Base-by-base conservation (phyloP, 768 basidiomycete species). In the Leucosporidium creatinivorum region DNA sequence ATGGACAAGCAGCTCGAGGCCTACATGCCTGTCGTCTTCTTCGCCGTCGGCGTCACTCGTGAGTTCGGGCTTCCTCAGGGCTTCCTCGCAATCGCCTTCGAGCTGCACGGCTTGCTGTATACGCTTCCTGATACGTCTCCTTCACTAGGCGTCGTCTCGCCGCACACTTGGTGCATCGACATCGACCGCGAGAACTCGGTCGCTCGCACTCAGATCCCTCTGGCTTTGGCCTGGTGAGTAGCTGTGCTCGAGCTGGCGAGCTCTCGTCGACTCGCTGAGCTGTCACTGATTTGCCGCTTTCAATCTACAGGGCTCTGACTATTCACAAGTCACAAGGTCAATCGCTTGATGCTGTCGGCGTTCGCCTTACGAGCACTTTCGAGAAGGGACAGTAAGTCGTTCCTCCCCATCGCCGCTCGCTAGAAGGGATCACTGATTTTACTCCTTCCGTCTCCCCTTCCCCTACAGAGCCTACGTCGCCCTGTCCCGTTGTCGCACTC, bases 311-410 rank as follows among this genome's bases (percentile, higher is more conserved):
- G 39, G 39, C 39, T 44, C 39, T 23, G 3, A n/a, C 51, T 25
- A 15, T 96, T 70, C 94, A 97, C 78, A 98, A 97, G 77, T 89
- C 88, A 17, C 94, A 98, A 78, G 94, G 94, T 9, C 94, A 97
- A 77, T 96, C 93, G 0, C 81, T 98, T 17, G 90, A 94, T 44
- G 85, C 91, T 36, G 93, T 97, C 69, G 92, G 89, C 76, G 93
- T 97, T 39, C 91, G 96, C 73, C 81, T 98, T 26, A 86, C 85
- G 17, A 87, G 85, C 75, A 88, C 96, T 4, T 98, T 98, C 75
- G 94, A 80, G 67, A 78, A 79, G 59, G 80, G 80, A 12, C 69
- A 71, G 69, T 69, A n/a, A 54, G 39, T 44, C 15, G 12, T 12
- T 36, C n/a, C n/a, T n/a, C n/a, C n/a, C n/a, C n/a, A n/a, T n/a